Evolutionary conservation across 345 rosid genomes (phyloP).

Genomic region (Viola odorata): DNA sequence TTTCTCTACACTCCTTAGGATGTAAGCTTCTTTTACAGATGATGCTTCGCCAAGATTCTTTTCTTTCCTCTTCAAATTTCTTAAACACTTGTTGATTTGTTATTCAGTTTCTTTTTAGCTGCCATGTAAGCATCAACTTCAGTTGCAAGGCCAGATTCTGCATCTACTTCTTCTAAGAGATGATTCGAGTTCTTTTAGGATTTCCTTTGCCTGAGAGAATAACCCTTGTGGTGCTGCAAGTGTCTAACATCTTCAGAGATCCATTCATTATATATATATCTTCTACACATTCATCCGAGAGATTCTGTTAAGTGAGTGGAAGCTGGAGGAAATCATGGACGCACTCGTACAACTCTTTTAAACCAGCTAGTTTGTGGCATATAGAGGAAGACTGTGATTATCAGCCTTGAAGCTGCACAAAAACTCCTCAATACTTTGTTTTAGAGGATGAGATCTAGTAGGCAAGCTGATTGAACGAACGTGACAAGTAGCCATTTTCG

Average conservation of each 20-base stretch:
- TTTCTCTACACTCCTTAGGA: neutral
- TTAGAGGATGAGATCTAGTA: constrained; percentile 24
- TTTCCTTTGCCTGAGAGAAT: constrained; percentile 8
- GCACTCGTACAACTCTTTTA: constrained; percentile 1
- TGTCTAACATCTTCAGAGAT: constrained; percentile 4
- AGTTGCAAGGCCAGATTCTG: constrained; percentile 4
- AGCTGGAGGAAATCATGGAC: constrained; percentile 7
- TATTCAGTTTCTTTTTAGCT: constrained; percentile 5
- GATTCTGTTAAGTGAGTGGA: neutral
- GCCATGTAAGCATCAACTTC: constrained; percentile 3
- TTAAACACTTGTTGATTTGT: neutral
- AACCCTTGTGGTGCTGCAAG: constrained; percentile 6
- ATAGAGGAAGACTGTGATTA: constrained; percentile 14
- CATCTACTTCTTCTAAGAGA: constrained; percentile 6
- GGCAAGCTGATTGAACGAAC: constrained; percentile 31
- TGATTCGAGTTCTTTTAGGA: constrained; percentile 5
- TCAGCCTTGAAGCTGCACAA: constrained; percentile 19
- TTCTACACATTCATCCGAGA: constrained; percentile 1
- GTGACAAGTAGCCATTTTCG: constrained; percentile 16
- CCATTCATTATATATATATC: constrained; percentile 7
- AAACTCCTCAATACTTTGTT: constrained; percentile 11
- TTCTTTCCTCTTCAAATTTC: neutral
- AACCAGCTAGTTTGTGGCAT: constrained; percentile 2
- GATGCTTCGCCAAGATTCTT: neutral
- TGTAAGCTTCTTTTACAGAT: neutral